phyloP scores from a whole-genome alignment of 2,329 filamentous ascomycete genomes.

The Aureobasidium zeae region DNA sequence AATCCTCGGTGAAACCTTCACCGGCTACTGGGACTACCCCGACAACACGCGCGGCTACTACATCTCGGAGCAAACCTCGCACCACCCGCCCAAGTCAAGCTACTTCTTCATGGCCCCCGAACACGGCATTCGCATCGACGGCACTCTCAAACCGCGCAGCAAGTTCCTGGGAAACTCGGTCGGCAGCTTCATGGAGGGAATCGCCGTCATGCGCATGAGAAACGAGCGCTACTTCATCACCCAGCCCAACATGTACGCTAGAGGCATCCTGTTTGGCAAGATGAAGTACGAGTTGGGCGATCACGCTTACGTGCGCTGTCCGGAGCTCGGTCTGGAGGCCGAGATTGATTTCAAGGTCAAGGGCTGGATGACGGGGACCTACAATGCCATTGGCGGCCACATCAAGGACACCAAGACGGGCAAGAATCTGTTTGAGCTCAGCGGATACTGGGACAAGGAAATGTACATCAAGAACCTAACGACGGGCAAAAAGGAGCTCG shows the following conservation, averaged over 20 bases:
- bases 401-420: constrained; percentile 85
- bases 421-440: constrained; percentile 82
- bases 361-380: constrained; percentile 91
- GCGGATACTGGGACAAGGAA: constrained; percentile 85
- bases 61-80: constrained; percentile 93
- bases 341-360: constrained; percentile 99
- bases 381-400: constrained; percentile 86
- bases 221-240: constrained; percentile 90
- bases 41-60: constrained; percentile 86
- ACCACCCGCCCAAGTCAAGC: constrained; percentile 96
- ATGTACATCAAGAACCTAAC: constrained; percentile 83
- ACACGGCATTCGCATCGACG: constrained; percentile 89
- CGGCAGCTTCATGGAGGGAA: constrained; percentile 95
- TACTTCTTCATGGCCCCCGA: constrained; percentile 98
- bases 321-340: constrained; percentile 74
- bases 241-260: constrained; percentile 98
- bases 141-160: constrained; percentile 86
- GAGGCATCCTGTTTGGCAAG: constrained; percentile 93
- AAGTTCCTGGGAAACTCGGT: constrained; percentile 96
- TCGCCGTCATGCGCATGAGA: constrained; percentile 72
- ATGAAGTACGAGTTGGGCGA: constrained; percentile 99
- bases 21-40: constrained; percentile 81
- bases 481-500: constrained; percentile 76
- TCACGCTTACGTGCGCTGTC: constrained; percentile 85
- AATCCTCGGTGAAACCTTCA: constrained; percentile 88